These are phyloP conservation scores for Leptographium radiaticola DNA, from an alignment of 2,329 filamentous ascomycete genomes.

Conservation along the genomic window DNA sequence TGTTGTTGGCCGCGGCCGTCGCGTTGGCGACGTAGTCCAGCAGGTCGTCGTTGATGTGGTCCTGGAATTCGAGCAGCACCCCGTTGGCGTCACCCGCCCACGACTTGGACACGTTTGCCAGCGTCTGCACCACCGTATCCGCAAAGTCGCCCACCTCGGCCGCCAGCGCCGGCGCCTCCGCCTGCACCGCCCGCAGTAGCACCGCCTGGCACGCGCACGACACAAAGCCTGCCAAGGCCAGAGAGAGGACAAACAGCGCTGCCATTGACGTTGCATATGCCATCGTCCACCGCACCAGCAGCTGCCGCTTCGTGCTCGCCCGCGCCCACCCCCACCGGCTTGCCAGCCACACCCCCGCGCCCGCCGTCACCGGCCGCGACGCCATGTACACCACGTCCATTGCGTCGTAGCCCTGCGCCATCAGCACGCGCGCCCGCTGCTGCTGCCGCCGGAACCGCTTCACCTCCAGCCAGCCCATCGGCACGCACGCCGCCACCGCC, in stretches of 20 bases:
- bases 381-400: slow-evolving; percentile 85
- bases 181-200: slow-evolving; percentile 59
- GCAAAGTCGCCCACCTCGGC: slow-evolving; percentile 68
- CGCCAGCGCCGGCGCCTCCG: slow-evolving; percentile 63
- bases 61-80: slow-evolving; percentile 40
- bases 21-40: slow-evolving; percentile 79
- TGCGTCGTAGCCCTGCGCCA: slow-evolving; percentile 55
- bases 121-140: slow-evolving; percentile 57
- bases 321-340: slow-evolving; percentile 33
- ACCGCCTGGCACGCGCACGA: slow-evolving; percentile 73
- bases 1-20: slow-evolving; percentile 71
- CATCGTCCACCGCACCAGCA: slow-evolving; percentile 68
- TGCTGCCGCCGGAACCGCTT: slow-evolving; percentile 63
- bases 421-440: slow-evolving; percentile 48
- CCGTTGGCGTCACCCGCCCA: slow-evolving; percentile 70
- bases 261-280: slow-evolving; percentile 78
- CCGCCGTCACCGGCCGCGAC: slow-evolving; percentile 65
- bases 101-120: slow-evolving; percentile 58
- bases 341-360: slow-evolving; percentile 57
- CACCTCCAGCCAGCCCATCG: slow-evolving; percentile 72
- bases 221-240: slow-evolving; percentile 71
- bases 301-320: slow-evolving; percentile 43
- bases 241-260: slow-evolving; percentile 73
- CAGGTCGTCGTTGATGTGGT: slow-evolving; percentile 70
- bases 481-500: slow-evolving; percentile 60